phyloP scores from a whole-genome alignment of 192 early-diverging fungal genomes.

The Funneliformis mosseae region DNA sequence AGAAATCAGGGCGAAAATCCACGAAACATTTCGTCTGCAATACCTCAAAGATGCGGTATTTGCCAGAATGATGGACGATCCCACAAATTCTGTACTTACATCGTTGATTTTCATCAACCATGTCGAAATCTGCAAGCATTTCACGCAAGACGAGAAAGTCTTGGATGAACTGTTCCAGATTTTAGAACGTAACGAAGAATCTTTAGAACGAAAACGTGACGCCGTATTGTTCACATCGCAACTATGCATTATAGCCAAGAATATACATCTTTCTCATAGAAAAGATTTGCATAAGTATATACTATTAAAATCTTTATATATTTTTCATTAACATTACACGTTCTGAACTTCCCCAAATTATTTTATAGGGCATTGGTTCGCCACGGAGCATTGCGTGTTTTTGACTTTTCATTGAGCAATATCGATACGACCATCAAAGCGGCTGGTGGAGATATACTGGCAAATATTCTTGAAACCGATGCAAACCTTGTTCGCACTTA shows the following conservation, averaged over 20 bases:
- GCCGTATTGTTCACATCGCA: slow-evolving; percentile 83
- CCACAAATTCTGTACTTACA: slow-evolving; percentile 69
- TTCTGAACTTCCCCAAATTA: not conserved
- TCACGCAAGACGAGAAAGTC: slow-evolving; percentile 70
- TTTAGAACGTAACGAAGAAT: slow-evolving; percentile 50
- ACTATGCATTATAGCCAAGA: slow-evolving; percentile 74
- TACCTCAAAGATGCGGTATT: slow-evolving; percentile 88
- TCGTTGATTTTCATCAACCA: slow-evolving; percentile 83
- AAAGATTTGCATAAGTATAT: slow-evolving; percentile 66
- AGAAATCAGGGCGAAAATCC: slow-evolving; percentile 76
- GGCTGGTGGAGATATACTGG: slow-evolving; percentile 70
- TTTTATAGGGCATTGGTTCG: slow-evolving; percentile 64
- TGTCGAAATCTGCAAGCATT: slow-evolving; percentile 76
- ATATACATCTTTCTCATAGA: slow-evolving; percentile 62
- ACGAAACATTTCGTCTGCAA: slow-evolving; percentile 83
- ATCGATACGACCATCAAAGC: slow-evolving; percentile 57
- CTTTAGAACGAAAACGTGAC: slow-evolving; percentile 64
- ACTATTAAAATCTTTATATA: slow-evolving; percentile 1
- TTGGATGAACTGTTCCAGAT: slow-evolving; percentile 73
- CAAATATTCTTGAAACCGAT: slow-evolving; percentile 78
- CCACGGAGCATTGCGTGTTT: slow-evolving; percentile 77
- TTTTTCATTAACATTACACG: slow-evolving; percentile 15
- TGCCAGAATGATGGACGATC: slow-evolving; percentile 76
- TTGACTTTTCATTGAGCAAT: slow-evolving; percentile 70
- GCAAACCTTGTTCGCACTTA: slow-evolving; percentile 72